phyloP scores from a whole-genome alignment of 2,329 filamentous ascomycete species.

The Fusarium fujikuroi region DNA sequence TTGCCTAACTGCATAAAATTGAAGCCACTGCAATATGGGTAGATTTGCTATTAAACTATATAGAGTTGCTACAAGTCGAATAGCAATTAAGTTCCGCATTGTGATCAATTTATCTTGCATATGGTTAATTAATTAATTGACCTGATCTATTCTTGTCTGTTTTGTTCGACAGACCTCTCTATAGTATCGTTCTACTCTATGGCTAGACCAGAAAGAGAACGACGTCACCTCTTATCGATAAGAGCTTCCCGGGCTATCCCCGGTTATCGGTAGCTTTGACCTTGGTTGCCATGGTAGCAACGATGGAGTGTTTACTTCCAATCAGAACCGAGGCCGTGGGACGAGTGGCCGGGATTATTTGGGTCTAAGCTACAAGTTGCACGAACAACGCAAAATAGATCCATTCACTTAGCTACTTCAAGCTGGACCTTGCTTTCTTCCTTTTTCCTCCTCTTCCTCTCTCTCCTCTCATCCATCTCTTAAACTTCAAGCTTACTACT shows the following conservation, averaged over 20 bases:
- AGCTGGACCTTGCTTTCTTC: slow-evolving; percentile 25
- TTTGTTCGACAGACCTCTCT: neutral
- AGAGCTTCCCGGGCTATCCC: slow-evolving; percentile 31
- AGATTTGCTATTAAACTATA: neutral
- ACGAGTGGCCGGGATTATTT: slow-evolving; percentile 34
- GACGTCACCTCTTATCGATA: slow-evolving; percentile 45
- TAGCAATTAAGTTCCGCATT: neutral
- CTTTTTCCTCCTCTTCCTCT: slow-evolving; percentile 22
- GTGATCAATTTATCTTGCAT: neutral
- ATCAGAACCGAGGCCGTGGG: slow-evolving; percentile 36
- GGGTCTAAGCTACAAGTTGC: slow-evolving; percentile 35
- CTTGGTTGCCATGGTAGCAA: slow-evolving; percentile 52
- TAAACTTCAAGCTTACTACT: slow-evolving; percentile 40
- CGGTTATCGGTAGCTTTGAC: slow-evolving; percentile 32
- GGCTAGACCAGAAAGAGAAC: neutral
- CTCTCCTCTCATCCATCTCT: slow-evolving; percentile 15
- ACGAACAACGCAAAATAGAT: slow-evolving; percentile 41
- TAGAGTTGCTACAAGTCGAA: too few species aligned
- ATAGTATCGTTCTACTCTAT: neutral
- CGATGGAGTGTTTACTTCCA: slow-evolving; percentile 51
- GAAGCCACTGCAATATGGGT: neutral
- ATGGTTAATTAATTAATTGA: neutral
- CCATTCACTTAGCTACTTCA: slow-evolving; percentile 16
- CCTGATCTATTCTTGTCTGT: neutral
- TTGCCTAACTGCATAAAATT: slow-evolving; percentile 10